phyloP scores from a whole-genome alignment of 306 rosid species.

The Carpinus fangiana region DNA sequence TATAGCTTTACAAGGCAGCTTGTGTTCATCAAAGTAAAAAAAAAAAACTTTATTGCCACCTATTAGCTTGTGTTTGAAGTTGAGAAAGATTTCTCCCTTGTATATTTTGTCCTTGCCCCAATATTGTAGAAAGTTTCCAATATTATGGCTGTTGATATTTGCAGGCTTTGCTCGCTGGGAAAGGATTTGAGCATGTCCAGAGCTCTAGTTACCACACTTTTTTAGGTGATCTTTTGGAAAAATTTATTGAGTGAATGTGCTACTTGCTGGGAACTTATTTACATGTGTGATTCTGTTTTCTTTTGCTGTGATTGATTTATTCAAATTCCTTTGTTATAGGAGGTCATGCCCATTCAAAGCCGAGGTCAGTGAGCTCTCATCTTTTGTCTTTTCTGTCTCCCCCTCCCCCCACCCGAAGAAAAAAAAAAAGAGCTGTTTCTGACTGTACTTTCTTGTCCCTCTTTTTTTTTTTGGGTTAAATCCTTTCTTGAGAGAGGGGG shows the following conservation, averaged over 20 bases:
- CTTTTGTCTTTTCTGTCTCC: not conserved
- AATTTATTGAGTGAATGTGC: not conserved
- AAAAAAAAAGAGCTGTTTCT: not conserved
- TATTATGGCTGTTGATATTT: not conserved
- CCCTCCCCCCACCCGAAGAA: not conserved
- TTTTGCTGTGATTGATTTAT: not conserved
- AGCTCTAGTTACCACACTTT: conserved; percentile 30
- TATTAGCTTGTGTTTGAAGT: not conserved
- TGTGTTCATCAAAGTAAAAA: not conserved
- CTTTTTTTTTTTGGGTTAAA: not conserved
- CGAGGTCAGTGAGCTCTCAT: conserved; percentile 27
- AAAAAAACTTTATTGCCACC: no score
- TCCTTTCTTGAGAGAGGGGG: not conserved
- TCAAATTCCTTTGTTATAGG: conserved; percentile 23
- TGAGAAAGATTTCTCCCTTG: no score
- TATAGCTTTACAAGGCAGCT: not conserved
- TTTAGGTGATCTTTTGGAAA: conserved; percentile 11
- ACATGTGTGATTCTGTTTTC: not conserved
- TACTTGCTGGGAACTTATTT: not conserved
- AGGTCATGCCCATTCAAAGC: conserved; percentile 17
- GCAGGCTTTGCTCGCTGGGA: conserved; percentile 25
- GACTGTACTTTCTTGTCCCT: not conserved
- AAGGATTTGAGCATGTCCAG: conserved; percentile 24
- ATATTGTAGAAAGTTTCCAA: not conserved
- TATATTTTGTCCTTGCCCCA: not conserved